These are phyloP conservation scores for Atkinsonella hypoxylon DNA, from an alignment of 2,329 filamentous ascomycete genomes.

Conservation along the genomic window DNA sequence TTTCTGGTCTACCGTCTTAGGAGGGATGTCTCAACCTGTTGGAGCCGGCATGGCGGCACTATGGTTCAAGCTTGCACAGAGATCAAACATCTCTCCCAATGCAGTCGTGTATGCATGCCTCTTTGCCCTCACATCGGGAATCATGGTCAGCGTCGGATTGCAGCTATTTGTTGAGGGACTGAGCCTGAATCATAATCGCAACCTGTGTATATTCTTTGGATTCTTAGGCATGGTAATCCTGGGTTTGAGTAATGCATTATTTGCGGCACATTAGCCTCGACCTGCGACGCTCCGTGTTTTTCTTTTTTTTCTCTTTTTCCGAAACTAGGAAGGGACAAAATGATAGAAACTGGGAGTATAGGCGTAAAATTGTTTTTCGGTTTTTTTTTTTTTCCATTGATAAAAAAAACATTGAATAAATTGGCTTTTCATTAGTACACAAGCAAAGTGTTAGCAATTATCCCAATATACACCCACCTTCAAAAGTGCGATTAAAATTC, in stretches of 20 bases:
- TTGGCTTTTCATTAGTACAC: too few species aligned
- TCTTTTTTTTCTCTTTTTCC: too few species aligned
- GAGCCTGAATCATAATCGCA: slow-evolving; percentile 67
- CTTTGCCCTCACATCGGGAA: slow-evolving; percentile 82
- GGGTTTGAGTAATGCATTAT: slow-evolving; percentile 74
- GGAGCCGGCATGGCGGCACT: slow-evolving; percentile 74
- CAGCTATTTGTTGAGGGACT: slow-evolving; percentile 81
- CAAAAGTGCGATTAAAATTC: too few species aligned
- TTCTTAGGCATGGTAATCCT: slow-evolving; percentile 82
- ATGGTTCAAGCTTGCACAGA: slow-evolving; percentile 65
- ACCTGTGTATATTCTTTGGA: slow-evolving; percentile 66
- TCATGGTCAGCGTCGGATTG: slow-evolving; percentile 89
- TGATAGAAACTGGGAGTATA: too few species aligned
- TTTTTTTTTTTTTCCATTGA: too few species aligned
- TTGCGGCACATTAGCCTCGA: slow-evolving; percentile 36
- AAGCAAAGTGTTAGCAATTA: too few species aligned
- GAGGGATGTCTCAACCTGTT: slow-evolving; percentile 75
- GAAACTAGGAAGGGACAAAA: too few species aligned
- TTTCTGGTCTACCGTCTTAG: slow-evolving; percentile 69
- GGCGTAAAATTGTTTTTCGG: too few species aligned
- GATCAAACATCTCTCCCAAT: slow-evolving; percentile 36
- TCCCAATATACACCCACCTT: too few species aligned
- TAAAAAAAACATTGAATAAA: too few species aligned
- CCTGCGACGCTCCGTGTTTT: too few species aligned
- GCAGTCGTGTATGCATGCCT: slow-evolving; percentile 62